A percentile compares a stretch with the other conserved stretches of the same genome.
Evolutionary conservation across 306 rosid genomes (phyloP).

Genomic region (Inga laurina): DNA sequence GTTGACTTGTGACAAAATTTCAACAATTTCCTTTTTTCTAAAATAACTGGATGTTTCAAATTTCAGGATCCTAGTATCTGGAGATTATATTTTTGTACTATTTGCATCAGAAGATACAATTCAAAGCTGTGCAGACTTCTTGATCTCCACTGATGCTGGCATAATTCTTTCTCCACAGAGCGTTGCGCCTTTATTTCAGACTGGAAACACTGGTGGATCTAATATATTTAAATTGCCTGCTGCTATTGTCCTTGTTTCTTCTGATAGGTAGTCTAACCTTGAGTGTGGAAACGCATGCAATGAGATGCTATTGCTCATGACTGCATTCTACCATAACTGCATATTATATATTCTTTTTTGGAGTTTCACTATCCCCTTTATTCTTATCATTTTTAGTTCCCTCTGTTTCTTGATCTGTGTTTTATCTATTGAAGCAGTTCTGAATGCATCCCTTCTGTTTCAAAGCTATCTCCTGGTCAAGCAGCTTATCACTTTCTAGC

Average conservation of each 20-base stretch:
- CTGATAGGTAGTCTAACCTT: constrained; percentile 43
- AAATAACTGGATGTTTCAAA: constrained; percentile 16
- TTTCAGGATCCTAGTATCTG: constrained; percentile 51
- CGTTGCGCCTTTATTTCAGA: constrained; percentile 37
- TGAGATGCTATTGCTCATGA: neutral
- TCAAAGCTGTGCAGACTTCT: constrained; percentile 37
- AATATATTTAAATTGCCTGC: constrained; percentile 41
- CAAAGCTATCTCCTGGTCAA: constrained; percentile 53
- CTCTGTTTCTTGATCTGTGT: neutral
- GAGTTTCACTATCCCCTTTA: neutral
- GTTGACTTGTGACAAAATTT: neutral
- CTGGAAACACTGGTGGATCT: constrained; percentile 29
- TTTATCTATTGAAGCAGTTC: constrained; percentile 37
- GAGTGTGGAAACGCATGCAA: neutral
- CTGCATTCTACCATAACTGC: neutral
- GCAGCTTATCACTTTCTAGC: constrained; percentile 59
- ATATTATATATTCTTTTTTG: neutral
- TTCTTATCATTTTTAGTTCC: neutral
- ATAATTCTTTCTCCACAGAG: constrained; percentile 46
- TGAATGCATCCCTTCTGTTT: constrained; percentile 40
- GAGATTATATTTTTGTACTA: constrained; percentile 42
- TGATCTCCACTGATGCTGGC: constrained; percentile 49
- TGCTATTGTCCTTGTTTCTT: constrained; percentile 44
- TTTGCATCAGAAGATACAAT: constrained; percentile 44
- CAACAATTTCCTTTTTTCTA: neutral